Conservation (phyloP, 225 moss, liverwort and hornwort species). For the Physcomitrium patens region DNA sequence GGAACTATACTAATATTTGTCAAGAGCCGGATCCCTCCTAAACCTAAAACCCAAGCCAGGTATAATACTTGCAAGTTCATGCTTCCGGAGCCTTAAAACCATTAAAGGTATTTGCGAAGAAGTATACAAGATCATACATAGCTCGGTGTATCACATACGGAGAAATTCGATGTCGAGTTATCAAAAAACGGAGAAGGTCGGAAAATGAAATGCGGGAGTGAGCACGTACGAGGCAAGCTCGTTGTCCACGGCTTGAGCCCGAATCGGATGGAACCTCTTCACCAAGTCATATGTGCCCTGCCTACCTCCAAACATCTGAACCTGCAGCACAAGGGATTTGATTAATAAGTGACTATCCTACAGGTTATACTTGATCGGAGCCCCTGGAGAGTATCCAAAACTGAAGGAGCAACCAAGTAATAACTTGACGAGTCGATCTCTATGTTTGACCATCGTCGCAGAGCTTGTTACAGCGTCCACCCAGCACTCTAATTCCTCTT, state of each 20-base stretch:
- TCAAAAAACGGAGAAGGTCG: not conserved
- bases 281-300: not conserved
- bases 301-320: conserved; percentile 23
- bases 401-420: not conserved
- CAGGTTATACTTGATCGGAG: no score
- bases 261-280: conserved; percentile 9
- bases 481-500: not conserved
- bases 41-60: not conserved
- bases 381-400: not conserved
- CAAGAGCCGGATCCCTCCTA: not conserved
- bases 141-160: not conserved
- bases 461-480: not conserved
- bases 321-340: conserved; percentile 5
- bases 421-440: not conserved
- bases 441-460: not conserved
- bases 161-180: not conserved
- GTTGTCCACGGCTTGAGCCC: conserved; percentile 23
- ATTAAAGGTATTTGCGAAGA: not conserved
- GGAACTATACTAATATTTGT: conserved; percentile 17
- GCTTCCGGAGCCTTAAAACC: not conserved
- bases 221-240: conserved; percentile 24
- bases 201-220: not conserved
- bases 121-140: not conserved
- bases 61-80: not conserved
- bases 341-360: not conserved